phyloP scores from a whole-genome alignment of 2,329 filamentous ascomycete species.

The Mycogone perniciosa region DNA sequence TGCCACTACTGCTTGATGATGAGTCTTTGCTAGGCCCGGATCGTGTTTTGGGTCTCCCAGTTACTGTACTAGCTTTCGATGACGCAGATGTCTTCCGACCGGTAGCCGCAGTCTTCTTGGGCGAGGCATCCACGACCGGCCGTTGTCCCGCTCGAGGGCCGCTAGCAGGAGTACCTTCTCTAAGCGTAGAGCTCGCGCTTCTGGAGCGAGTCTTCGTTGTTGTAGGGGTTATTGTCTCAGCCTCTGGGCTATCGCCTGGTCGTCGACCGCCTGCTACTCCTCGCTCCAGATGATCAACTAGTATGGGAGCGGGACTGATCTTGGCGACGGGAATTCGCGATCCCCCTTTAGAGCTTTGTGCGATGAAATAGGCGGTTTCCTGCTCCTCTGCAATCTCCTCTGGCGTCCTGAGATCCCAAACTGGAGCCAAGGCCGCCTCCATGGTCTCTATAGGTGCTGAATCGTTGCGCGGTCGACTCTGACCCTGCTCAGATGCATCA shows the following conservation, averaged over 20 bases:
- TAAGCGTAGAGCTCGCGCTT: constrained; percentile 58
- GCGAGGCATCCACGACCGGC: constrained; percentile 44
- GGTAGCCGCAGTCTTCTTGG: constrained; percentile 41
- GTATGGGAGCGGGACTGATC: constrained; percentile 69
- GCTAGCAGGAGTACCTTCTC: constrained; percentile 19
- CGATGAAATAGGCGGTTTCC: constrained; percentile 44
- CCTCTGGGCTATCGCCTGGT: constrained; percentile 48
- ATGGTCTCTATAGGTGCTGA: constrained; percentile 32
- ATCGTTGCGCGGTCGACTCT: constrained; percentile 37
- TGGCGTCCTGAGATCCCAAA: constrained; percentile 68
- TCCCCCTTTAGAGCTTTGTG: constrained; percentile 47
- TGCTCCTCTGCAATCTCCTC: constrained; percentile 67
- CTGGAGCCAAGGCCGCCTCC: constrained; percentile 36
- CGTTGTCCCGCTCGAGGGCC: constrained; percentile 32
- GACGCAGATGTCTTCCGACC: constrained; percentile 41
- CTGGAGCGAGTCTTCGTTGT: constrained; percentile 56
- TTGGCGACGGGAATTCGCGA: constrained; percentile 87
- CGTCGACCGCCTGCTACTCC: constrained; percentile 62
- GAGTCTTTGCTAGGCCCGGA: constrained; percentile 47
- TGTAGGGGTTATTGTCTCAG: constrained; percentile 48
- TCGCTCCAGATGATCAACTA: constrained; percentile 64
- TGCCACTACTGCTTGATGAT: constrained; percentile 38
- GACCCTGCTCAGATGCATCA: constrained; percentile 25
- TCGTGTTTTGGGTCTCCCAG: constrained; percentile 56
- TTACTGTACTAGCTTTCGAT: constrained; percentile 34